Base-by-base conservation (phyloP, 2,329 filamentous ascomycete genomes). In the Tolypocladium capitatum region DNA sequence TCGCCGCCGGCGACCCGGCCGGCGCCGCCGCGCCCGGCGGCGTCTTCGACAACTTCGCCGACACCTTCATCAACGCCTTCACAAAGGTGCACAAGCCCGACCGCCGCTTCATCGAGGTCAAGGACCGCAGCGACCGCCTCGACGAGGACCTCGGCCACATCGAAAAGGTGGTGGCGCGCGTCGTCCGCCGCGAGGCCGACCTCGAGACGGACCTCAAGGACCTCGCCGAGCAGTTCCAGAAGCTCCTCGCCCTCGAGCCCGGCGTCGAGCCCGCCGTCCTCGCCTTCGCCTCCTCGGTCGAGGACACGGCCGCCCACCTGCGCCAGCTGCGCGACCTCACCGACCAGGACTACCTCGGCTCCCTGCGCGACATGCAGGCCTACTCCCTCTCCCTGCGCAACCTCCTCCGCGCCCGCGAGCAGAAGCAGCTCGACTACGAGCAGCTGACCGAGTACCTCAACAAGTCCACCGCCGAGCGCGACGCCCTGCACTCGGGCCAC, bases 371-470 rank as follows among this genome's bases (percentile, higher is more conserved):
- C 68, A 95, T 97, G 90, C 86, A 94, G 58, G 84, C 89, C 27
- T 98, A 97, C 67, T 91, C 89, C 54, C 70, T 78, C n/a, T 84
- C 89, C 0, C 72, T 97, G 43, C 94, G 94, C 66, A 76, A 80
- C 24, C 81, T 98, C 5, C 80, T 98, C 53, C 94, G 94, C 65
- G 87, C 87, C 1, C 83, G 92, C 33, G 92, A 98, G 69, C 89
- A 94, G 69, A 98, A 98, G 64, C 92, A 98, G 64, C 83, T 98
- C 49, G 92, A 98, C 69, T 95, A 91, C 60, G 92, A 98, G 68
- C 90, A 88, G 54, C 75, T 98, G 32, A 94, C 89, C 28, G 91
- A 97, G 63, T 97, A 97, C 65, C 84, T 96, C 47, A 86, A 86
- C 68, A 95, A 94, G 64, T 88, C 87, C 1, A 88, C 87, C 3